These are phyloP conservation scores for Tetrahymena malaccensis DNA, from an alignment of 73 alveolate genomes.

Conservation along the genomic window DNA sequence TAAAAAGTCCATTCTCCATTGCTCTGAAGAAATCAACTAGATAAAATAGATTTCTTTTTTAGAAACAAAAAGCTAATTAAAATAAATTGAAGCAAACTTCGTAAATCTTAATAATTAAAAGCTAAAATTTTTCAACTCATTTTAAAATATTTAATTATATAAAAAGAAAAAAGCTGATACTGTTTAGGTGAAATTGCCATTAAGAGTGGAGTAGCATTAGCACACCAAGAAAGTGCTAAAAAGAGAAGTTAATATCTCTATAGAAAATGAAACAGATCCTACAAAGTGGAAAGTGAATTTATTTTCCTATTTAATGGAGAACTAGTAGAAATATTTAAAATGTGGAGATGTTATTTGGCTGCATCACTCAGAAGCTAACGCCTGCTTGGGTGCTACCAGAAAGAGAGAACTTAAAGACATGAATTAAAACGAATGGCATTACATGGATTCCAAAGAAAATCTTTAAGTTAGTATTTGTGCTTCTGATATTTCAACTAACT, in stretches of 20 bases:
- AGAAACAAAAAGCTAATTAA: not conserved
- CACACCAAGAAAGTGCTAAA: not conserved
- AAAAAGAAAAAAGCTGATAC: not conserved
- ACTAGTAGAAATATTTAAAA: conserved; percentile 12
- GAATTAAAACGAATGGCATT: not conserved
- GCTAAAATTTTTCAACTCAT: not conserved
- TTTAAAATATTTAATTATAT: not conserved
- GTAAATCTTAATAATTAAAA: not conserved
- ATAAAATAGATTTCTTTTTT: not conserved
- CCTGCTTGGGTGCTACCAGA: conserved; percentile 29
- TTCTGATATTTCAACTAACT: conserved; percentile 8
- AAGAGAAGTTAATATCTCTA: conserved; percentile 31
- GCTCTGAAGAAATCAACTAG: not conserved
- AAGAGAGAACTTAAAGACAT: conserved; percentile 8
- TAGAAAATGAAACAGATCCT: conserved; percentile 22
- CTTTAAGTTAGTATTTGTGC: conserved; percentile 5
- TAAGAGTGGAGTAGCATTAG: not conserved
- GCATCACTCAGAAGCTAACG: conserved; percentile 39
- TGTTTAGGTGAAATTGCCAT: not conserved
- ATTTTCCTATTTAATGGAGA: conserved; percentile 22
- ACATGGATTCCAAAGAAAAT: conserved; percentile 25
- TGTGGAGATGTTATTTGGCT: conserved; percentile 46
- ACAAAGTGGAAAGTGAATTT: conserved; percentile 25
- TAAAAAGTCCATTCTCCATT: not conserved
- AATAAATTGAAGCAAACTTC: not conserved